phyloP scores from a whole-genome alignment of 352 stramenopile genomes.

The Phytophthora boehmeriae region DNA sequence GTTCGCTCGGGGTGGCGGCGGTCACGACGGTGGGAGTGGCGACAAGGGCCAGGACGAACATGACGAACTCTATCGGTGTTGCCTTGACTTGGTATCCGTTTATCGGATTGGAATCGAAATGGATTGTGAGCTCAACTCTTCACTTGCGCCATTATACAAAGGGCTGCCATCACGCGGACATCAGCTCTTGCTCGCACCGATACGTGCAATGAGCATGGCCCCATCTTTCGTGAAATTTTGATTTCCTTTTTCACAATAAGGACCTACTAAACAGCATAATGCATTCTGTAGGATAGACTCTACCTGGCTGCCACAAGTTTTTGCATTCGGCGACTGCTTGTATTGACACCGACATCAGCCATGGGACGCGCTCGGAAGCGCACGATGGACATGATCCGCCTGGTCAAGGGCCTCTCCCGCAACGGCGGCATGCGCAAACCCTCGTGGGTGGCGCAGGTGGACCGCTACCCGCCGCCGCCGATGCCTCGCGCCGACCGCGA shows the following conservation, averaged over 20 bases:
- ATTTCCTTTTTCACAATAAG: no score
- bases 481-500: constrained; percentile 78
- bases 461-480: constrained; percentile 77
- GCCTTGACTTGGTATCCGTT: constrained; percentile 9
- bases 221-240: no score
- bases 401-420: constrained; percentile 77
- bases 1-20: constrained; percentile 2
- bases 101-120: constrained; percentile 5
- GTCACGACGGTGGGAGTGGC: constrained; percentile 4
- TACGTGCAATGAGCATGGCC: no score
- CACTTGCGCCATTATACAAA: no score
- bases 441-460: constrained; percentile 73
- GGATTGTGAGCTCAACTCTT: constrained; percentile 10
- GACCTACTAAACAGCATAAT: no score
- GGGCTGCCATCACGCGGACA: no score
- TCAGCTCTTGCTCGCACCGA: no score
- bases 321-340: no score
- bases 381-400: constrained; percentile 79
- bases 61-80: constrained; percentile 14
- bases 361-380: constrained; percentile 84
- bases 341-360: constrained; percentile 13
- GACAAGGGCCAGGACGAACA: constrained; percentile 17
- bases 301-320: constrained; percentile 3
- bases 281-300: no score
- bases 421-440: constrained; percentile 81